phyloP scores from a whole-genome alignment of 208 protist genomes.

The Sergeia podlipaevii region DNA sequence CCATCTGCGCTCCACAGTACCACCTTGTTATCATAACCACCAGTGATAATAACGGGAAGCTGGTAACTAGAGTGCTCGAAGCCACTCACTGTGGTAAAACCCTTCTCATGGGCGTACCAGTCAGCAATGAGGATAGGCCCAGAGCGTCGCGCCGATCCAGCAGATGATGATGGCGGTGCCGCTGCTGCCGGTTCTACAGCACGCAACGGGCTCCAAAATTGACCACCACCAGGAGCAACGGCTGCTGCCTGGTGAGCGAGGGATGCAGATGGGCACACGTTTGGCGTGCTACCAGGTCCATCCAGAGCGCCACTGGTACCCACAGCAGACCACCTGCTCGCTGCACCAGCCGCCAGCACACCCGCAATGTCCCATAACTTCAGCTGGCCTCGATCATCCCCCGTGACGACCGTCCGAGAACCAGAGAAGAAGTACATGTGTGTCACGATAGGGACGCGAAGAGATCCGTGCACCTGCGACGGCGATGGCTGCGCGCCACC shows the following conservation, averaged over 20 bases:
- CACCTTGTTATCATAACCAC: constrained; percentile 18
- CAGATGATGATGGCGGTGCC: background rate
- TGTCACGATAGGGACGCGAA: constrained; percentile 14
- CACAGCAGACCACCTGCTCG: background rate
- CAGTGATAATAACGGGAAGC: constrained; percentile 32
- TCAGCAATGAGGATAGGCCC: constrained; percentile 22
- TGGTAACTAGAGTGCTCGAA: constrained; percentile 14
- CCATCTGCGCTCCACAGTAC: constrained; percentile 45
- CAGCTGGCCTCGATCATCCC: constrained; percentile 23
- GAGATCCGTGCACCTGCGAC: background rate
- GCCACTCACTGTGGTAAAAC: constrained; percentile 25
- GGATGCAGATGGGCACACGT: too few relatives aligned
- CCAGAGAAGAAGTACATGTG: constrained; percentile 21
- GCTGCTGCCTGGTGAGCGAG: background rate
- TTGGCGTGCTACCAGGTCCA: background rate
- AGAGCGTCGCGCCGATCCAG: background rate
- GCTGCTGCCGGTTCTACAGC: too few relatives aligned
- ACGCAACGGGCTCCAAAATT: too few relatives aligned
- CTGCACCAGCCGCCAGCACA: background rate
- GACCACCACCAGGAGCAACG: too few relatives aligned
- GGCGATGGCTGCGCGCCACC: constrained; percentile 1
- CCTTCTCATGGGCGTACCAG: constrained; percentile 25
- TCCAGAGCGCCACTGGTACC: too few relatives aligned
- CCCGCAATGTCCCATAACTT: constrained; percentile 29
- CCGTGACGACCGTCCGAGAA: constrained; percentile 20